A percentile compares a stretch with the other conserved stretches of the same genome.
phyloP scores from a whole-genome alignment of 2,329 filamentous ascomycete genomes.

The Bipolaris cookei region DNA sequence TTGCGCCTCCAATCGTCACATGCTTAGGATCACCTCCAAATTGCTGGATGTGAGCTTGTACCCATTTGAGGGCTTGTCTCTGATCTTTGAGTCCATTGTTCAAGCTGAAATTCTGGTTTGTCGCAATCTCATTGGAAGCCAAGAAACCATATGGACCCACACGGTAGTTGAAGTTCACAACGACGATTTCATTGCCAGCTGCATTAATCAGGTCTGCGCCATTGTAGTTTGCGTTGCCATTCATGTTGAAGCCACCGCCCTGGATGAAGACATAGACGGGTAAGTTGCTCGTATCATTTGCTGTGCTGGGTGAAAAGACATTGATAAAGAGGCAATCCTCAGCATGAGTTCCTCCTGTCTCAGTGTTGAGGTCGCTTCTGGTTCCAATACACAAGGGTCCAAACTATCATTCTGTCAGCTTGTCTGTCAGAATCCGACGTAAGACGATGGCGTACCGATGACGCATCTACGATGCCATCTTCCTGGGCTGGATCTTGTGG shows the following conservation, averaged over 20 bases:
- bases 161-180: constrained; percentile 52
- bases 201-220: constrained; percentile 43
- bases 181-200: constrained; percentile 40
- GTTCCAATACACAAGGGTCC: constrained; percentile 46
- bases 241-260: constrained; percentile 48
- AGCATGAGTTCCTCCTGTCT: constrained; percentile 38
- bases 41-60: constrained; percentile 44
- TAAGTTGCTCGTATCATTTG: constrained; percentile 40
- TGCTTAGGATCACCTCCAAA: constrained; percentile 51
- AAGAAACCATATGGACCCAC: constrained; percentile 51
- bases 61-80: constrained; percentile 46
- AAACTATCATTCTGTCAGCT: constrained; percentile 32
- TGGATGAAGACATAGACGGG: constrained; percentile 53
- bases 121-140: constrained; percentile 39
- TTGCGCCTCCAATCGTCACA: constrained; percentile 49
- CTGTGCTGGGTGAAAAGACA: constrained; percentile 47
- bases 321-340: constrained; percentile 52
- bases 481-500: constrained; percentile 66
- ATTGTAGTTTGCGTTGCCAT: constrained; percentile 48
- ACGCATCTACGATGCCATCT: constrained; percentile 59
- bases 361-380: constrained; percentile 26
- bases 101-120: constrained; percentile 37
- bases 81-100: constrained; percentile 51
- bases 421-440: neutral
- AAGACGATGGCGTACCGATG: constrained; percentile 24